These are phyloP conservation scores for Lipomyces sp. DNA, from an alignment of 805 yeast species.

Conservation along the genomic window DNA sequence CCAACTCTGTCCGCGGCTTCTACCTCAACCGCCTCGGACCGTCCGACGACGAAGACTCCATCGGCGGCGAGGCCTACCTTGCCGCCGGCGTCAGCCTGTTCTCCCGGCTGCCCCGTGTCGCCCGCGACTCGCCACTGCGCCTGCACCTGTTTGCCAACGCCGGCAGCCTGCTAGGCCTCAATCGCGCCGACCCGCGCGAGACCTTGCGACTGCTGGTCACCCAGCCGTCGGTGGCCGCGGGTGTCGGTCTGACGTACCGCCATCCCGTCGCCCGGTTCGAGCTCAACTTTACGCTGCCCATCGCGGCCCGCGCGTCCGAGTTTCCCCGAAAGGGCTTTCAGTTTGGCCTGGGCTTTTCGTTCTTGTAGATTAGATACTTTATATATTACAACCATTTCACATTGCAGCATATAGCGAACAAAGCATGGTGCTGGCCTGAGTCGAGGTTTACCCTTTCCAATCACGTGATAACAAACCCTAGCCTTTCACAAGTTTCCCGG, in stretches of 20 bases:
- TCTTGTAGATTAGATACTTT: slow-evolving; percentile 47
- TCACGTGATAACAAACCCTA: no score
- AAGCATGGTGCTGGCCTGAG: no score
- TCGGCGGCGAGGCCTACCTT: slow-evolving; percentile 66
- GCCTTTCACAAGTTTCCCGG: no score
- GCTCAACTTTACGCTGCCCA: slow-evolving; percentile 60
- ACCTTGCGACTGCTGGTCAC: slow-evolving; percentile 36
- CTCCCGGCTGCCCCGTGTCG: slow-evolving; percentile 55
- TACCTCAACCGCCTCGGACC: slow-evolving; percentile 65
- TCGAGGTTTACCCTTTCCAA: no score
- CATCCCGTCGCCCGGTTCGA: slow-evolving; percentile 69
- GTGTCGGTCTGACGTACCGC: slow-evolving; percentile 57
- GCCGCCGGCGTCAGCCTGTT: slow-evolving; percentile 59
- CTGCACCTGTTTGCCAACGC: slow-evolving; percentile 63
- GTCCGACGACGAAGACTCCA: slow-evolving; percentile 49
- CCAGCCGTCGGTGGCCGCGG: slow-evolving; percentile 53
- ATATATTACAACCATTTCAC: no score
- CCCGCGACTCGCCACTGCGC: slow-evolving; percentile 50
- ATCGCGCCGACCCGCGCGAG: slow-evolving; percentile 20
- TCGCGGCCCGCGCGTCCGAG: slow-evolving; percentile 51
- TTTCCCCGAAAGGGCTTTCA: slow-evolving; percentile 61
- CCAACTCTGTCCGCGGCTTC: slow-evolving; percentile 68
- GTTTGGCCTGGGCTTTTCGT: slow-evolving; percentile 61
- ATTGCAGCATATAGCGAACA: no score
- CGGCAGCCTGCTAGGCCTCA: slow-evolving; percentile 50